Percentiles rank a stretch among this genome's conserved stretches.
Evolutionary conservation across 306 rosid genomes (phyloP).

Genomic region (Begonia peltatifolia): DNA sequence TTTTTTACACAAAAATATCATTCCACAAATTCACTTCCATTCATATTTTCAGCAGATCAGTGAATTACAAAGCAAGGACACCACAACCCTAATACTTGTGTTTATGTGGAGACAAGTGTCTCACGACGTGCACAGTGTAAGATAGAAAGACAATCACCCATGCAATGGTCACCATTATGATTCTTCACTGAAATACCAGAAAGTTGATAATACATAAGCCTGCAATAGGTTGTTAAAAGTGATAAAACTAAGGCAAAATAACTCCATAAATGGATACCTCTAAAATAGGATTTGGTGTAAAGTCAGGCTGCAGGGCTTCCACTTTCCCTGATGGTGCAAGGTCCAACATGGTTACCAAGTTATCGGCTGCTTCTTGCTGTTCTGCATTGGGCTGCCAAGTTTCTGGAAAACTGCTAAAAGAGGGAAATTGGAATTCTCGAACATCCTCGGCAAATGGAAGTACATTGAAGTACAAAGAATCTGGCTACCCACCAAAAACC

Average conservation of each 20-base stretch:
- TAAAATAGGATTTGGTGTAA: slow-evolving; percentile 71
- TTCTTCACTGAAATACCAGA: neutral
- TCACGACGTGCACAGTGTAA: neutral
- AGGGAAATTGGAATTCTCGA: slow-evolving; percentile 80
- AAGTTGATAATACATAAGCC: neutral
- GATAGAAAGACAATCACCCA: too few species aligned
- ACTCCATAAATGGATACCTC: slow-evolving; percentile 42
- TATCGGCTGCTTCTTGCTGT: slow-evolving; percentile 71
- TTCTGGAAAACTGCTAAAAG: slow-evolving; percentile 49
- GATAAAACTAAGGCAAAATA: neutral
- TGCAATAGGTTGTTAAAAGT: neutral
- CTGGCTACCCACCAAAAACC: slow-evolving; percentile 44
- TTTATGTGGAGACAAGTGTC: slow-evolving; percentile 17
- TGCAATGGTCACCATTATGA: too few species aligned
- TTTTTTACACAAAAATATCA: too few species aligned
- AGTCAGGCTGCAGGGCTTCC: slow-evolving; percentile 59
- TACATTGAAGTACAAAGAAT: slow-evolving; percentile 75
- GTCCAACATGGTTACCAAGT: slow-evolving; percentile 57
- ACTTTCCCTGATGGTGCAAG: slow-evolving; percentile 54
- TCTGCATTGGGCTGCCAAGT: slow-evolving; percentile 51
- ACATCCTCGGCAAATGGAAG: slow-evolving; percentile 86
- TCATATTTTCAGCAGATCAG: too few species aligned
- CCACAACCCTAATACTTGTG: neutral
- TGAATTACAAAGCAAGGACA: too few species aligned
- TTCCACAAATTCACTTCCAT: too few species aligned